These are phyloP conservation scores for Canavalia gladiata DNA, from an alignment of 306 rosid genomes.

Conservation along the genomic window DNA sequence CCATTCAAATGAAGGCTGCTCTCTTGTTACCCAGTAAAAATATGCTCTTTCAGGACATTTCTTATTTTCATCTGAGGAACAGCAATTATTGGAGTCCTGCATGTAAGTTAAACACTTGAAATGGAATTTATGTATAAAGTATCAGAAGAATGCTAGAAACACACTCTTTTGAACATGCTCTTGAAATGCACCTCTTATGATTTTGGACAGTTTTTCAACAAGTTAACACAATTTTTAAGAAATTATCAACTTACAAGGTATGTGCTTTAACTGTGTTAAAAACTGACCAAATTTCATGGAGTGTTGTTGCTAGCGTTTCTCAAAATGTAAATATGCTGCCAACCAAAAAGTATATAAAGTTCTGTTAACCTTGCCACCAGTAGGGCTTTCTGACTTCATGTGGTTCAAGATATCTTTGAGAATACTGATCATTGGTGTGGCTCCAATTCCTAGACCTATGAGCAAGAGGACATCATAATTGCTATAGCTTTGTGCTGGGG, in stretches of 20 bases:
- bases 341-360: neutral
- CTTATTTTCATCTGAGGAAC: constrained; percentile 31
- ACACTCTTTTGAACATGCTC: no score
- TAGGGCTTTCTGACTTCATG: constrained; percentile 54
- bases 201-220: no score
- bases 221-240: no score
- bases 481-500: constrained; percentile 87
- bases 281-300: no score
- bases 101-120: neutral
- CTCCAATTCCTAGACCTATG: constrained; percentile 92
- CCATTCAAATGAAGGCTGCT: constrained; percentile 96
- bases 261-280: no score
- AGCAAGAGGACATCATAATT: constrained; percentile 86
- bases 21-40: constrained; percentile 97
- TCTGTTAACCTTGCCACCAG: constrained; percentile 50
- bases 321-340: neutral
- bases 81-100: constrained; percentile 41
- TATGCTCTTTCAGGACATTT: constrained; percentile 84
- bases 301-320: no score
- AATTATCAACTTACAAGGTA: no score
- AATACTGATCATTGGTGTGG: constrained; percentile 95
- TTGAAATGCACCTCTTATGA: no score
- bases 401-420: constrained; percentile 77
- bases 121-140: neutral
- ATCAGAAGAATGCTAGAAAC: neutral